Percentiles rank a stretch among this genome's conserved stretches.
Conservation (phyloP, 2,329 filamentous ascomycete species). For the Drechmeria coniospora region DNA sequence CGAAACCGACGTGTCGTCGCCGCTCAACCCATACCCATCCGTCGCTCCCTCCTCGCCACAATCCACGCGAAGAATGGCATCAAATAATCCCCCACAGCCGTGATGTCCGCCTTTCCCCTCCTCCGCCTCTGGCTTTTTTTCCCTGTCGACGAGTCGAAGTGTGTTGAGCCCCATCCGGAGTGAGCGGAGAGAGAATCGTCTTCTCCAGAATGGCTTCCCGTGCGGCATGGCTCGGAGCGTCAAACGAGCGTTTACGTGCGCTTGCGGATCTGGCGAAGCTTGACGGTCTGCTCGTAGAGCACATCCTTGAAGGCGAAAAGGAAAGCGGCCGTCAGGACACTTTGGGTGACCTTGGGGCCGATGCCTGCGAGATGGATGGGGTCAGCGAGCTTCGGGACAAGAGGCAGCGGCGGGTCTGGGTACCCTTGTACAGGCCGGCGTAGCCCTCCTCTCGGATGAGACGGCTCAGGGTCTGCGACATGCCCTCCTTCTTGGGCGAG, state of each 20-base stretch:
- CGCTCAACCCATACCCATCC: no score
- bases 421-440: conserved; percentile 80
- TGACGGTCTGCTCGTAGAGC: conserved; percentile 69
- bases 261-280: conserved; percentile 40
- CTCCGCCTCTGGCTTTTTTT: no score
- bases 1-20: no score
- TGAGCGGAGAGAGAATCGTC: no score
- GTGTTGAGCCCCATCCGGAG: no score
- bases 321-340: conserved; percentile 88
- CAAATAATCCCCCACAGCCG: no score
- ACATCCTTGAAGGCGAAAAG: conserved; percentile 97
- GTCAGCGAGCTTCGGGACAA: conserved; percentile 3
- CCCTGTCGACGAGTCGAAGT: no score
- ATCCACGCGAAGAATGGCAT: no score
- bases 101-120: no score
- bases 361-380: conserved; percentile 48
- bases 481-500: conserved; percentile 62
- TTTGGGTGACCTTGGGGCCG: conserved; percentile 90
- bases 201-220: no score
- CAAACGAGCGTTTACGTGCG: conserved; percentile 4
- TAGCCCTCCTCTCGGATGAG: conserved; percentile 88
- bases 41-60: no score
- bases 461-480: conserved; percentile 60
- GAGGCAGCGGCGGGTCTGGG: conserved; percentile 13
- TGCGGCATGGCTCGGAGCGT: no score